Conservation (phyloP, 2,329 filamentous ascomycete species). For the Sporothrix luriei region DNA sequence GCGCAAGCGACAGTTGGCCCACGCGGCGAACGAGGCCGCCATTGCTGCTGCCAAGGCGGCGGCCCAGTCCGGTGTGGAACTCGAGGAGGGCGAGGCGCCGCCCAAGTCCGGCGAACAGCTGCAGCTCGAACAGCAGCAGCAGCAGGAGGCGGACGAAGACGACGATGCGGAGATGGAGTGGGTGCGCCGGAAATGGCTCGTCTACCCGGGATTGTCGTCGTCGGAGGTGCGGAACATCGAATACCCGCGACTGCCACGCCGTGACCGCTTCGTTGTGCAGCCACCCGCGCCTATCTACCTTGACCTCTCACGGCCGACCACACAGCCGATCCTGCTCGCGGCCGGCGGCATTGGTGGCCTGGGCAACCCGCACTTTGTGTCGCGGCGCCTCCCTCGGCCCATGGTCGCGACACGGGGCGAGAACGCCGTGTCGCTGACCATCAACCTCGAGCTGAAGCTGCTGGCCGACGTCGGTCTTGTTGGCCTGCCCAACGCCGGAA, state of each 20-base stretch:
- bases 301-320: constrained; percentile 75
- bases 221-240: constrained; percentile 63
- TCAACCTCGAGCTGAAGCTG: constrained; percentile 91
- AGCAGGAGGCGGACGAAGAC: constrained; percentile 48
- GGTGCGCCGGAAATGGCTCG: constrained; percentile 73
- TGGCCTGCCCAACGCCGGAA: constrained; percentile 92
- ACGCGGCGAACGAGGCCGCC: constrained; percentile 15
- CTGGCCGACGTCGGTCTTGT: constrained; percentile 94
- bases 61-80: background rate
- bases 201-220: constrained; percentile 77
- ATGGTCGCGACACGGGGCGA: constrained; percentile 90
- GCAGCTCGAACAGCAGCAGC: constrained; percentile 48
- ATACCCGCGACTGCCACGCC: constrained; percentile 56
- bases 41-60: constrained; percentile 2
- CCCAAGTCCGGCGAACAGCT: constrained; percentile 47
- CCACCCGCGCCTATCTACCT: constrained; percentile 72
- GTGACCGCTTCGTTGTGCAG: constrained; percentile 63
- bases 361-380: constrained; percentile 91
- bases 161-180: constrained; percentile 50
- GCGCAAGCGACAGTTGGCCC: constrained; percentile 25
- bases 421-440: constrained; percentile 71
- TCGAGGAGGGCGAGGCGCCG: constrained; percentile 30
- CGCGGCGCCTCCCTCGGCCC: constrained; percentile 71
- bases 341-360: constrained; percentile 86
- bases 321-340: constrained; percentile 80